Evolutionary conservation across 2,329 filamentous ascomycete species (phyloP), one percentile per base, ranked within the genome.

Genomic region (Chaetomiaceae sp.): DNA sequence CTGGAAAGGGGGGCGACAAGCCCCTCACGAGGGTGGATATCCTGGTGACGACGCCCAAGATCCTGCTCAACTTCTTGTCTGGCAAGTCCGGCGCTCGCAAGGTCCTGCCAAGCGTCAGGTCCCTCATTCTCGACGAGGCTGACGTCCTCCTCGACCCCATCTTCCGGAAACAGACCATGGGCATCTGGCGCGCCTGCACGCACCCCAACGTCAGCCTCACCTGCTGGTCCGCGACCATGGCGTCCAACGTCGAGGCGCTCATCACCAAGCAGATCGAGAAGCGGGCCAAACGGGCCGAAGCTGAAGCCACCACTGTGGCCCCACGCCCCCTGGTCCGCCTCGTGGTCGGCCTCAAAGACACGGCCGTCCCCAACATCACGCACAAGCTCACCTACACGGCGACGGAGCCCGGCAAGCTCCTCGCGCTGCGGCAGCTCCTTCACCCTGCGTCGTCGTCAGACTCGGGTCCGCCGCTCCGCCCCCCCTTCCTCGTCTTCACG

Each of bases 141-240:
- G 93, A 99, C 67, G 90, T 97, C 13, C 83, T 99, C 5, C 79
- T 99, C 10, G 91, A 97, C 62, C 85, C 87, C 14, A 75, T 96
- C 5, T 99, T 99, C 73, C 81, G 87, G 51, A 86, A 93, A 19
- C 90, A 96, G 67, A 96, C 90, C 0, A 74, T 95, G 33, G 78
- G 79, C 4, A 84, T 97, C 55, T 96, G 91, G 90, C 79, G 81
- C 37, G 81, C 87, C 3, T 92, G 92, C 66, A 82, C 75, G 2
- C 83, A 85, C 58, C 74, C 81, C 3, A 70, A 76, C n/a, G 73
- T 97, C 8, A 80, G 83, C 20, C 76, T 89, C 3, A 89, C 87
- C 9, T 83, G 95, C 54, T 99, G 92, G 90, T 97, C 93, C 13
- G 93, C 93, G 13, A 99, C 93, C 0, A 96, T 99, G 85, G 89